A percentile compares a stretch with the other conserved stretches of the same genome.
phyloP scores from a whole-genome alignment of 371 early-diverging fungal genomes.

The Lichtheimia ramosa region DNA sequence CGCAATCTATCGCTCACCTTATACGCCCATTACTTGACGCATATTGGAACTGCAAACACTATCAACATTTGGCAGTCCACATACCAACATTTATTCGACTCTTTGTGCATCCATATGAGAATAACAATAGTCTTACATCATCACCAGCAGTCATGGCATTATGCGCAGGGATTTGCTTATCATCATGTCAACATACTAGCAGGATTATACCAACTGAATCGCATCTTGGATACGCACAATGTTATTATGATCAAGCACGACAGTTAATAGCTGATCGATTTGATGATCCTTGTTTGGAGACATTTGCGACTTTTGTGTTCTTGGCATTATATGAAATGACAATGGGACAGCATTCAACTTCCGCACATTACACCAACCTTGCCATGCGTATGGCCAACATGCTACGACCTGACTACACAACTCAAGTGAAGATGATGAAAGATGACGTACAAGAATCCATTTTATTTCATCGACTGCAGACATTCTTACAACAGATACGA shows the following conservation, averaged over 20 bases:
- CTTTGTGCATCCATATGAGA: constrained; percentile 1
- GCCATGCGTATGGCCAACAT: not conserved
- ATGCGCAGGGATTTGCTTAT: constrained; percentile 10
- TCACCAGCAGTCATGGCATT: constrained; percentile 17
- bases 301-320: constrained; percentile 7
- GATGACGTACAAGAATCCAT: constrained; percentile 10
- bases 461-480: constrained; percentile 5
- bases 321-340: not conserved
- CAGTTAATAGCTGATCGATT: constrained; percentile 9
- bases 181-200: constrained; percentile 7
- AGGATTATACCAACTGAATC: not conserved
- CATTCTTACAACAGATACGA: constrained; percentile 8
- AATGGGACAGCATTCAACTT: not conserved
- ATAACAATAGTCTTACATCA: not conserved
- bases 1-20: not conserved
- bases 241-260: constrained; percentile 7
- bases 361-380: not conserved
- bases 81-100: constrained; percentile 4
- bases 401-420: not conserved
- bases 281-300: constrained; percentile 10
- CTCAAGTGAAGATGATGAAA: no score
- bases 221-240: not conserved
- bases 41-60: constrained; percentile 4
- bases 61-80: constrained; percentile 9
- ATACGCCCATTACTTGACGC: constrained; percentile 6